A percentile compares a stretch with the other conserved stretches of the same genome.
These are phyloP conservation scores for Tulasnella sp. DNA, from an alignment of 768 basidiomycete species.

Conservation along the genomic window DNA sequence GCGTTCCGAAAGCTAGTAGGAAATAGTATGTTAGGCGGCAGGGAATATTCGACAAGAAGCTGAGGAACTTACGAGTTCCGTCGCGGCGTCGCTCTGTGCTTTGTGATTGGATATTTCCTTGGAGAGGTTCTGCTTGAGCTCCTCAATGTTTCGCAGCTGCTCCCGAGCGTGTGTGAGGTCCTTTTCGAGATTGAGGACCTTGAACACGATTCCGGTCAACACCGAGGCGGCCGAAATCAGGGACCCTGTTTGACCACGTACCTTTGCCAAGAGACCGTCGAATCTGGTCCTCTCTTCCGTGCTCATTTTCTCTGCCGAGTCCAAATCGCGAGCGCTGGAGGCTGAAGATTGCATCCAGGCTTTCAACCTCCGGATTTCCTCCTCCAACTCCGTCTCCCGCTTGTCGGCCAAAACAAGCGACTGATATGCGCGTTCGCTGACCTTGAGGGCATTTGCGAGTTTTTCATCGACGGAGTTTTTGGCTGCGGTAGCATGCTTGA, in stretches of 20 bases:
- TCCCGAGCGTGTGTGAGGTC: slow-evolving; percentile 15
- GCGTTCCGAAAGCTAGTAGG: background rate
- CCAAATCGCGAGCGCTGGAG: background rate
- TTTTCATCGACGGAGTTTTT: slow-evolving; percentile 27
- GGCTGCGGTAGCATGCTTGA: slow-evolving; percentile 7
- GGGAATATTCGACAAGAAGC: background rate
- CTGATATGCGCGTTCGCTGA: slow-evolving; percentile 32
- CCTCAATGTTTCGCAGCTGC: slow-evolving; percentile 11
- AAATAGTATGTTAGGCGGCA: background rate
- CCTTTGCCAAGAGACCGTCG: slow-evolving; percentile 10
- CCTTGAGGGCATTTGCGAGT: slow-evolving; percentile 22
- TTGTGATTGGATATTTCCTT: slow-evolving; percentile 11
- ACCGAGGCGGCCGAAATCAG: background rate
- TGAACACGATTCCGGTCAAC: background rate
- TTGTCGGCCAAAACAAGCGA: slow-evolving; percentile 27
- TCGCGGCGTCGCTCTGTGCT: background rate
- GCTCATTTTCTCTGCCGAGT: slow-evolving; percentile 5
- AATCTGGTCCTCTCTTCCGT: slow-evolving; percentile 11
- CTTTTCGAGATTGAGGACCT: slow-evolving; percentile 22
- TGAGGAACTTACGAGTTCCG: background rate
- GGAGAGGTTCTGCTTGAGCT: slow-evolving; percentile 24
- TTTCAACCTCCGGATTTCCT: slow-evolving; percentile 25
- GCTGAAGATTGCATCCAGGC: background rate
- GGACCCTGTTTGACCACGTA: slow-evolving; percentile 9
- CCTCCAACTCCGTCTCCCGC: slow-evolving; percentile 26